Base-by-base conservation (phyloP, 805 yeast species). In the Nakazawaea populi region DNA sequence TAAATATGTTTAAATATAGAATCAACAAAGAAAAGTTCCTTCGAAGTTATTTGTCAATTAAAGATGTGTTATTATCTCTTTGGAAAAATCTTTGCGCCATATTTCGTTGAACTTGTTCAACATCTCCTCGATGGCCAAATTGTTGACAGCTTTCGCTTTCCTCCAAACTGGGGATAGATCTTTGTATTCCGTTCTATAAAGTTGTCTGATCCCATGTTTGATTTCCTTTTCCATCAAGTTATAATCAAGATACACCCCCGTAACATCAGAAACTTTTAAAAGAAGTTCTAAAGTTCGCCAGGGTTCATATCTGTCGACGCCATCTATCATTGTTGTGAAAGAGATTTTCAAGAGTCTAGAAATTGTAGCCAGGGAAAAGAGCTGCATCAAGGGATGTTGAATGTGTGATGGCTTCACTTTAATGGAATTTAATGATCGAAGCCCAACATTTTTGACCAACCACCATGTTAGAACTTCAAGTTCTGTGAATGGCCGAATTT, bases 271-370 rank as follows among this genome's bases (percentile, higher is more conserved):
- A 18, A 62, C 14, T 27, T 50, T 44, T 42, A 56, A 54, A 3
- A 62, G 31, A 12, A 58, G 31, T 24, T 54, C 54, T 9, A 58
- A 52, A 4, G 60, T 60, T 40, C 41, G n/a, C 65, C 64, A 62
- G 6, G 58, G 64, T 30, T 56, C 43, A 38, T 51, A 51, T 6
- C 10, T 4, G 10, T 18, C 37, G 12, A 18, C 24, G 24, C 30
- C 39, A 8, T 10, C 27, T 4, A 54, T 51, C 6, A 48, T 40
- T 42, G 49, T 56, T 1, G 51, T 42, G 37, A 62, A 61, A 5
- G 64, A 60, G 50, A 52, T 44, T 24, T 55, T 54, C 5, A 62
- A 32, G 1, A 61, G 47, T 30, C 49, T 54, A 28, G 54, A 47
- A 8, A 57, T 18, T 11, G 57, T 18, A 4, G 42, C 36, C 10